Base-by-base conservation (phyloP, 2,329 filamentous ascomycete genomes). In the Daldinia sp. region DNA sequence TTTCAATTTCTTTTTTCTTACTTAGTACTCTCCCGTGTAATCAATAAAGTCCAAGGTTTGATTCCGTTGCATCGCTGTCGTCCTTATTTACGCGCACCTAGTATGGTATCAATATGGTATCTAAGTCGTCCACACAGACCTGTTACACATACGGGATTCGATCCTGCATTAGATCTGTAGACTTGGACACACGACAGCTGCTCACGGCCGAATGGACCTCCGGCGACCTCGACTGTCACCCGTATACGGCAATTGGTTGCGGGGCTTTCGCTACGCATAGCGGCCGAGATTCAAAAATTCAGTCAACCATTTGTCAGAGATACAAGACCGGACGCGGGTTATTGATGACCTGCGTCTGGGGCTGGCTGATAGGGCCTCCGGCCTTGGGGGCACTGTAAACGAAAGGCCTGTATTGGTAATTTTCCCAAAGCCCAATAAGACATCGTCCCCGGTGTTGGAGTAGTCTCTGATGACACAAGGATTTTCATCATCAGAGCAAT, bases 311-410 rank as follows among this genome's bases (percentile, higher is more conserved):
- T 66, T 68, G 65, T 61, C 63, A 65, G 59, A 63, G 56, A 63
- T 67, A 63, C 35, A 63, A 53, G 37, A 52, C 30, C 49, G 45
- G 35, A 50, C 49, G 56, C 62, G 62, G 65, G 52, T 63, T 68
- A 68, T 65, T 68, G 58, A 68, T 68, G 65, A 65, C 65, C 56
- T 65, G 62, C 59, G 59, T 65, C 49, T 63, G 58, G 56, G 45
- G 56, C 62, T 54, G 49, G 59, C 59, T 61, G 63, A 66, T 64
- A 63, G 56, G 62, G 48, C 54, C 54, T 30, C 49, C 51, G 48
- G 48, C 10, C 23, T 48, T 53, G n/a, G 34, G n/a, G 34, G 30
- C 50, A 19, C 11, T 19, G 37, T 41, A 53, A 47, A 47, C 35
- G 37, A 47, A 11, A 30, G 32, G 15, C 11, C 10, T 3, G 23